Evolutionary conservation across 1,139 yeast species (phyloP).

Genomic region (Meyerozyma carpophila): DNA sequence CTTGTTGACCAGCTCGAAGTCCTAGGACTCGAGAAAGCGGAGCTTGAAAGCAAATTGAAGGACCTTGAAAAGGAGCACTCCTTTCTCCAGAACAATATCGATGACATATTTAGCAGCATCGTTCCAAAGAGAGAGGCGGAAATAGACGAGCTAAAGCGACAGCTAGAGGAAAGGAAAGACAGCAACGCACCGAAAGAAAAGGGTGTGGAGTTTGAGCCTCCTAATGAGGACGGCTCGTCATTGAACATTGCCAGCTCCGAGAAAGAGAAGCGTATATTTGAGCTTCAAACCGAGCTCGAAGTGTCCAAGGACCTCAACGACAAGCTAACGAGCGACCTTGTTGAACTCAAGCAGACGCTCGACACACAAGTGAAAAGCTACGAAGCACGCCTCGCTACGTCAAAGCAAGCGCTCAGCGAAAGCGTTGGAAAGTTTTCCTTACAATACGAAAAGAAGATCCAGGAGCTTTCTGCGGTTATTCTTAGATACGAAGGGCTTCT

Average conservation of each 20-base stretch:
- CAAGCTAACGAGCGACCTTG: conserved; percentile 13
- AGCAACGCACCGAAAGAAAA: neutral
- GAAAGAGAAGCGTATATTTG: neutral
- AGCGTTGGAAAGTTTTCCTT: conserved; percentile 16
- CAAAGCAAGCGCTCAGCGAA: conserved; percentile 22
- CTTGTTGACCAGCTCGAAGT: conserved; percentile 13
- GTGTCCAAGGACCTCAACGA: conserved; percentile 15
- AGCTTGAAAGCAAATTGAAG: conserved; percentile 7
- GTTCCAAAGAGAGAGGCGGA: conserved; percentile 2
- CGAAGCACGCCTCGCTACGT: conserved; percentile 19
- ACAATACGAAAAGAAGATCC: conserved; percentile 18
- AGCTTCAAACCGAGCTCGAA: conserved; percentile 10
- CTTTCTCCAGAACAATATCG: neutral
- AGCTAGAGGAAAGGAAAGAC: conserved; percentile 10
- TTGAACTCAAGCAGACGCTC: conserved; percentile 10
- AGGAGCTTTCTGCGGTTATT: conserved; percentile 18
- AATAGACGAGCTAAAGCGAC: conserved; percentile 6
- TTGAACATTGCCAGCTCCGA: neutral
- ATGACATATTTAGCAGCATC: neutral
- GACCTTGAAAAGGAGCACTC: conserved; percentile 17
- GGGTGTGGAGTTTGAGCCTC: neutral
- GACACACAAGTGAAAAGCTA: conserved; percentile 14
- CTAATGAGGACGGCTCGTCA: neutral
- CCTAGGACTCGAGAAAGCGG: conserved; percentile 4
- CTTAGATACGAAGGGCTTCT: conserved; percentile 31